phyloP scores from a whole-genome alignment of 345 rosid species.

The Gossypium australe region DNA sequence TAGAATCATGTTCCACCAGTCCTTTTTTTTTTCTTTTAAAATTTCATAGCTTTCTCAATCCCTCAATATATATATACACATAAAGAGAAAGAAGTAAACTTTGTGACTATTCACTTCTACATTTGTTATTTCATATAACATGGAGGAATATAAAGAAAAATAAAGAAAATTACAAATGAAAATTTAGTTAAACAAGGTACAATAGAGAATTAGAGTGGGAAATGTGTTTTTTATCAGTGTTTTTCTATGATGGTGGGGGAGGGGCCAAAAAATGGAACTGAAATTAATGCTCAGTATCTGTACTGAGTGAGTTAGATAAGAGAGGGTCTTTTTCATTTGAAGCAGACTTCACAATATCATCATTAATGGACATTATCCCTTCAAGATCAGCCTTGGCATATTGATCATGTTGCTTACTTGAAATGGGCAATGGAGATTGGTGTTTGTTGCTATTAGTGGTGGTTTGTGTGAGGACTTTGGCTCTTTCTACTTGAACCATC shows the following conservation, averaged over 20 bases:
- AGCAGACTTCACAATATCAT: constrained; percentile 30
- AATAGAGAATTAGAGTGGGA: constrained; percentile 10
- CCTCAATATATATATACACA: neutral
- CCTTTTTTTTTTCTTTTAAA: constrained; percentile 11
- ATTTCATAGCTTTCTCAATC: neutral
- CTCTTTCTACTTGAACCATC: constrained; percentile 65
- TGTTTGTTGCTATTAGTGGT: neutral
- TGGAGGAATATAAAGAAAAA: neutral
- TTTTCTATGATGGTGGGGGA: neutral
- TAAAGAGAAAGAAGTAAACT: neutral
- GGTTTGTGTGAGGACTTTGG: constrained; percentile 54
- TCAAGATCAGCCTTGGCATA: constrained; percentile 24
- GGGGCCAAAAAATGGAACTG: constrained; percentile 22
- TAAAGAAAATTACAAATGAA: neutral
- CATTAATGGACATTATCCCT: constrained; percentile 33
- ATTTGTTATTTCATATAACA: constrained; percentile 10
- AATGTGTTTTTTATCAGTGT: neutral
- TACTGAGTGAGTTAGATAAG: constrained; percentile 18
- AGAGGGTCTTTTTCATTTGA: constrained; percentile 49
- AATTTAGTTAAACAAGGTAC: neutral
- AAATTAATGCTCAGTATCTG: constrained; percentile 8
- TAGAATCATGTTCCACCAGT: constrained; percentile 23
- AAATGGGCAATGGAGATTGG: constrained; percentile 24
- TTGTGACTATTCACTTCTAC: constrained; percentile 10
- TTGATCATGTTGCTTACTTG: constrained; percentile 18